Conservation (phyloP, 164 flowering plant species). For the Annona squamosa region DNA sequence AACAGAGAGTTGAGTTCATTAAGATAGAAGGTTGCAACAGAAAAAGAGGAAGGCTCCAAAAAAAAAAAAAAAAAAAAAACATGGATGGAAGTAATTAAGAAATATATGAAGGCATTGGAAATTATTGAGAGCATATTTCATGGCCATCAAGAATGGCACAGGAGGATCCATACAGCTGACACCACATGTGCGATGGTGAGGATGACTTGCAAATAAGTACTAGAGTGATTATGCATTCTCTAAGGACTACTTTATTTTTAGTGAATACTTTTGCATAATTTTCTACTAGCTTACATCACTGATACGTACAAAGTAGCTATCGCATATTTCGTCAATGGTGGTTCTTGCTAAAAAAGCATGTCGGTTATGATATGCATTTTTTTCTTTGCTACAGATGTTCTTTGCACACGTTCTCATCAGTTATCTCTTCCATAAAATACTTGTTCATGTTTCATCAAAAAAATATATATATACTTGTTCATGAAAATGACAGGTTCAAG, state of each 20-base stretch:
- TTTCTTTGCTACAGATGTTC: neutral
- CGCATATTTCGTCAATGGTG: neutral
- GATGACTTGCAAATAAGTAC: neutral
- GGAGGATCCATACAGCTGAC: too few species aligned
- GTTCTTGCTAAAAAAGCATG: neutral
- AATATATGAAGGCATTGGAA: too few species aligned
- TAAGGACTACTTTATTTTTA: neutral
- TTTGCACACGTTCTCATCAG: neutral
- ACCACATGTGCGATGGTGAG: too few species aligned
- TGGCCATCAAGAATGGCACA: too few species aligned
- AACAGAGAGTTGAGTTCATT: too few species aligned
- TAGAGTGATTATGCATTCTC: neutral
- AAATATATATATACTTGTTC: neutral
- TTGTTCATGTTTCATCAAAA: neutral
- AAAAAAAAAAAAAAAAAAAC: too few species aligned
- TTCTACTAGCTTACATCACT: neutral
- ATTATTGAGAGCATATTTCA: too few species aligned
- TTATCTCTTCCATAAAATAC: neutral
- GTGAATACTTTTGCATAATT: neutral
- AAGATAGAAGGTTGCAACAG: too few species aligned
- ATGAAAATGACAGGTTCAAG: slow-evolving; percentile 41
- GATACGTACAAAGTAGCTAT: neutral
- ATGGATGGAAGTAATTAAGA: too few species aligned
- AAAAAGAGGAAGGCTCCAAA: too few species aligned
- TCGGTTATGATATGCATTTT: neutral